phyloP scores from a whole-genome alignment of 768 basidiomycete species.

The Tylopilus sp. region DNA sequence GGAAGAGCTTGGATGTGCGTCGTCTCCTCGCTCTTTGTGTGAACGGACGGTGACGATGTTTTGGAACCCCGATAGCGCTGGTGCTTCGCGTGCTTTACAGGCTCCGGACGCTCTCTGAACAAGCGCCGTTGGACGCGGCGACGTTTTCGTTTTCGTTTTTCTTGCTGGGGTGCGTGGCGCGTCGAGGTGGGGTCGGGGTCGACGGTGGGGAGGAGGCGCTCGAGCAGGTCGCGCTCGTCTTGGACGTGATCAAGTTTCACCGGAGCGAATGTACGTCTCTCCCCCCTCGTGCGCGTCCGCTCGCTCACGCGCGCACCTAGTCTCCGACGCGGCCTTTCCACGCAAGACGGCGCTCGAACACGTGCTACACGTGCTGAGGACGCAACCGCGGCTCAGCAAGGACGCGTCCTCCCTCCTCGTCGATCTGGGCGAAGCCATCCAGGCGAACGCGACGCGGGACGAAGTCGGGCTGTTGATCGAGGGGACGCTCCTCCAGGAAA shows the following conservation, averaged over 20 bases:
- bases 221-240: slow-evolving; percentile 72
- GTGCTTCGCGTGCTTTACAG: slow-evolving; percentile 84
- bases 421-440: slow-evolving; percentile 78
- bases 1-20: slow-evolving; percentile 55
- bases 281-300: slow-evolving; percentile 4
- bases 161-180: slow-evolving; percentile 65
- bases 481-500: slow-evolving; percentile 82
- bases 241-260: slow-evolving; percentile 40
- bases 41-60: too few species aligned
- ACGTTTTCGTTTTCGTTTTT: slow-evolving; percentile 83
- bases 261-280: slow-evolving; percentile 25
- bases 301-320: slow-evolving; percentile 35
- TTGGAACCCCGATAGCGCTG: slow-evolving; percentile 48
- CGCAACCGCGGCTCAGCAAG: slow-evolving; percentile 79
- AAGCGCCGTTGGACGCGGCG: slow-evolving; percentile 76
- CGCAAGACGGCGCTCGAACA: slow-evolving; percentile 63
- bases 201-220: slow-evolving; percentile 56
- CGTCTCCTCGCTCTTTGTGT: background rate
- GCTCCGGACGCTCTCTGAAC: slow-evolving; percentile 75
- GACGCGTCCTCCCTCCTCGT: slow-evolving; percentile 78
- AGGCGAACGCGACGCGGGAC: slow-evolving; percentile 52
- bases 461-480: slow-evolving; percentile 67
- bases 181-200: slow-evolving; percentile 62
- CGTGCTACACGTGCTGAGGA: slow-evolving; percentile 68
- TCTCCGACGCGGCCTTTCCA: slow-evolving; percentile 69